Evolutionary conservation across 495 filamentous ascomycete genomes (phyloP).

Genomic region (Xylaria flabelliformis): DNA sequence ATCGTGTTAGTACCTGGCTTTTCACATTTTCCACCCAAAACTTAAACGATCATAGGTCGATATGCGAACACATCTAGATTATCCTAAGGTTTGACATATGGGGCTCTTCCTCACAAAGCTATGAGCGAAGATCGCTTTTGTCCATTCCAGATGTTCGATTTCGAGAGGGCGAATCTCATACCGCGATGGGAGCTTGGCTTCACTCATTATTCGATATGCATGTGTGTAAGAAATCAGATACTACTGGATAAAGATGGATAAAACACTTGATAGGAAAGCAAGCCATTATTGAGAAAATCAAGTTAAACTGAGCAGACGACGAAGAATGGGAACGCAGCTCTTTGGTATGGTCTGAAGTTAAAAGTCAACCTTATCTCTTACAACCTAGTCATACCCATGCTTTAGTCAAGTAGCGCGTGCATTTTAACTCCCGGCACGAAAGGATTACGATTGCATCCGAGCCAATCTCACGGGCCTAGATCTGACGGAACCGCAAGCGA

Average conservation of each 20-base stretch:
- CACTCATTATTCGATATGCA: background rate
- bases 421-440: background rate
- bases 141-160: slow-evolving; percentile 20
- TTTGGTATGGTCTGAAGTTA: background rate
- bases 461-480: slow-evolving; percentile 8
- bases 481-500: background rate
- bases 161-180: slow-evolving; percentile 21
- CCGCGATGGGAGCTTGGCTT: slow-evolving; percentile 15
- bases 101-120: slow-evolving; percentile 15
- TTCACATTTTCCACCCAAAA: background rate
- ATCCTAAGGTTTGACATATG: background rate
- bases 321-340: slow-evolving; percentile 1
- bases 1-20: slow-evolving; percentile 5
- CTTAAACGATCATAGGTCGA: background rate
- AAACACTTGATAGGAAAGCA: background rate
- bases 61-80: background rate
- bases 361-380: background rate
- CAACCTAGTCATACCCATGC: background rate
- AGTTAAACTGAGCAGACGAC: background rate
- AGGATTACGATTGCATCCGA: background rate
- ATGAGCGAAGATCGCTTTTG: slow-evolving; percentile 22
- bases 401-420: background rate
- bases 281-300: background rate
- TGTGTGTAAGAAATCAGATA: background rate
- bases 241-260: background rate